A percentile compares a stretch with the other conserved stretches of the same genome.
phyloP scores from a whole-genome alignment of 768 basidiomycete genomes.

The Lenzites betulinus region DNA sequence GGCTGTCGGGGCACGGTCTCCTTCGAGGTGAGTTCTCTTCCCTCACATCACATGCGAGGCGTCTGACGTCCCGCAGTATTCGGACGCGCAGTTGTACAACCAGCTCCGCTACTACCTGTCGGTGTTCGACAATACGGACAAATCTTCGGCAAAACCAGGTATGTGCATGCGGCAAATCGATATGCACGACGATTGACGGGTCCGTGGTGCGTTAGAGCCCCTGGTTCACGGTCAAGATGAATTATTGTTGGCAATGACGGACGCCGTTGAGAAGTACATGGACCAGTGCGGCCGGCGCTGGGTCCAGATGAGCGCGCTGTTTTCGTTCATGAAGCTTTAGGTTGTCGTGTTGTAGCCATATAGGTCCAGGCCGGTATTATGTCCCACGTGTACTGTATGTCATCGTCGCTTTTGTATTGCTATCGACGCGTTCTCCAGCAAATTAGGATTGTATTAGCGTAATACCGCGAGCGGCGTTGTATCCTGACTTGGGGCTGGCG shows the following conservation, averaged over 20 bases:
- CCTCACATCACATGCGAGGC: neutral
- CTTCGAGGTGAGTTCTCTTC: constrained; percentile 60
- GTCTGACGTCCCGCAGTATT: constrained; percentile 56
- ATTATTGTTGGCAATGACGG: constrained; percentile 54
- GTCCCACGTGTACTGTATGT: neutral
- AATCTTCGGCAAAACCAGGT: constrained; percentile 48
- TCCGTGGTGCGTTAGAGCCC: constrained; percentile 47
- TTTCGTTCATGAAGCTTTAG: constrained; percentile 76
- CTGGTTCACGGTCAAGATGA: constrained; percentile 51
- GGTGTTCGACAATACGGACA: constrained; percentile 78
- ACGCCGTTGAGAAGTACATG: constrained; percentile 77
- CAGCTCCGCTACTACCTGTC: constrained; percentile 84
- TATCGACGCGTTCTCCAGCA: constrained; percentile 9
- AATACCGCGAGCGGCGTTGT: too few relatives aligned
- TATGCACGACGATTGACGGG: neutral
- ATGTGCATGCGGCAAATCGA: constrained; percentile 32
- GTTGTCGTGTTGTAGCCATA: neutral
- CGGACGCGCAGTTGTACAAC: constrained; percentile 83
- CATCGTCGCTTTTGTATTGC: constrained; percentile 16
- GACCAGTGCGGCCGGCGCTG: constrained; percentile 86
- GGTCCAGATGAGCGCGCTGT: constrained; percentile 80
- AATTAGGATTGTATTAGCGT: neutral
- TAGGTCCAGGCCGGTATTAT: neutral
- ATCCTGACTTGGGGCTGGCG: neutral
- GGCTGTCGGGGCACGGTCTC: constrained; percentile 71